Evolutionary conservation across 257 asterid genomes (phyloP).

Genomic region (Handroanthus guayacan): DNA sequence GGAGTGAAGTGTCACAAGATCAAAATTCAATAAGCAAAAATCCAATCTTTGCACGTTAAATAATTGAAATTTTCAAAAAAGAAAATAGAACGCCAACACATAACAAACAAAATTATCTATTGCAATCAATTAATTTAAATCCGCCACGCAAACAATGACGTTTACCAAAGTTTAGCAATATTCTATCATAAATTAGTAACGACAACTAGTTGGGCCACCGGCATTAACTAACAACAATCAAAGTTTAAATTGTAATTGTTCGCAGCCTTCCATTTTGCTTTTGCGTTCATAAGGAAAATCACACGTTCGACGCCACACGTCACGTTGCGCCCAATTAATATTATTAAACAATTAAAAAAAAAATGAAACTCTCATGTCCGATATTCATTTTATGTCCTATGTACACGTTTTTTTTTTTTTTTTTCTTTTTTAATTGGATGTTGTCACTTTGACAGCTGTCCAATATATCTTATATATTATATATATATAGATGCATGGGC

Average conservation of each 20-base stretch:
- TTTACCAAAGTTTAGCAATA: not conserved
- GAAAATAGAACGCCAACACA: not conserved
- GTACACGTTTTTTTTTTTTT: too few species aligned
- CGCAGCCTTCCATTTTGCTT: not conserved
- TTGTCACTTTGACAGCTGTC: not conserved
- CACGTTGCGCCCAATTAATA: not conserved
- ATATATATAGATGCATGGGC: too few species aligned
- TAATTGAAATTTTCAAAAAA: not conserved
- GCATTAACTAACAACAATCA: not conserved
- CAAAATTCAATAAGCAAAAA: too few species aligned
- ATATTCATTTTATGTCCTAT: too few species aligned
- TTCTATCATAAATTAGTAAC: not conserved
- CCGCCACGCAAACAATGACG: not conserved
- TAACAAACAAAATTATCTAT: not conserved
- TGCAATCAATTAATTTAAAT: not conserved
- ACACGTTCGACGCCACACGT: not conserved
- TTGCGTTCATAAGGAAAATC: not conserved
- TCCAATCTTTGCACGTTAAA: too few species aligned
- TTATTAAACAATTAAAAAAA: not conserved
- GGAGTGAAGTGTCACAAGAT: too few species aligned
- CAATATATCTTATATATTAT: too few species aligned
- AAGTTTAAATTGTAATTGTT: not conserved
- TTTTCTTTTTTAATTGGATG: not conserved
- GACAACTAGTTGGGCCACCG: not conserved
- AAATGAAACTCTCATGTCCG: not conserved